Evolutionary conservation across 1,284 basidiomycete genomes (phyloP).

Genomic region (Ceratobasidium sp.): DNA sequence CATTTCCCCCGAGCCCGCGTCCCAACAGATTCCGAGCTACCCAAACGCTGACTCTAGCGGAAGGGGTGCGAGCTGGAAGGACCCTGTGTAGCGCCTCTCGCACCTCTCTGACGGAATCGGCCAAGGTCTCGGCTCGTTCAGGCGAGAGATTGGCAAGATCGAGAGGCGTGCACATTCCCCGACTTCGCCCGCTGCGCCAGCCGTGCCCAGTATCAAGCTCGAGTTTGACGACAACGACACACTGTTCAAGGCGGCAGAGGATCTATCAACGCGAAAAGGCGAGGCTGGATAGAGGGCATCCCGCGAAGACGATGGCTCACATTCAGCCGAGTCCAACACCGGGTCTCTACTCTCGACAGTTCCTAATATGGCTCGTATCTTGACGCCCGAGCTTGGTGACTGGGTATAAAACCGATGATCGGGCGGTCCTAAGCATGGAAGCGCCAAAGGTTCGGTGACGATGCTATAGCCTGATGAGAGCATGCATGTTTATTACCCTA

Average conservation of each 20-base stretch:
- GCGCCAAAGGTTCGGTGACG: too few species aligned
- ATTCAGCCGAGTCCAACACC: slow-evolving; percentile 31
- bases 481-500: too few species aligned
- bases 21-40: slow-evolving; percentile 75
- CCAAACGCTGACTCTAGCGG: slow-evolving; percentile 67
- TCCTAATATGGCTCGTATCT: slow-evolving; percentile 50
- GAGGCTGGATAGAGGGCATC: slow-evolving; percentile 19
- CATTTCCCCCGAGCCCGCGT: slow-evolving; percentile 69
- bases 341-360: slow-evolving; percentile 52
- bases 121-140: slow-evolving; percentile 55
- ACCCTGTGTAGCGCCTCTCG: slow-evolving; percentile 54
- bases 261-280: slow-evolving; percentile 10
- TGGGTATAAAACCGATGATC: slow-evolving; percentile 43
- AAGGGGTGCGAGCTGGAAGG: slow-evolving; percentile 50
- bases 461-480: too few species aligned
- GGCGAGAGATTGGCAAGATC: slow-evolving; percentile 51
- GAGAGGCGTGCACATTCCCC: slow-evolving; percentile 42
- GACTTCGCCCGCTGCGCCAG: slow-evolving; percentile 12
- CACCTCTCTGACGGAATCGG: slow-evolving; percentile 51
- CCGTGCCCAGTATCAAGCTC: slow-evolving; percentile 49
- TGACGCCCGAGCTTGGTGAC: slow-evolving; percentile 33
- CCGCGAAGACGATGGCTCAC: slow-evolving; percentile 31
- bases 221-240: slow-evolving; percentile 56
- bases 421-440: too few species aligned
- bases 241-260: slow-evolving; percentile 51